Percentiles rank a stretch among this genome's conserved stretches.
These are phyloP conservation scores for Psilocybe mexicana DNA, from an alignment of 1,284 basidiomycete species.

Conservation along the genomic window DNA sequence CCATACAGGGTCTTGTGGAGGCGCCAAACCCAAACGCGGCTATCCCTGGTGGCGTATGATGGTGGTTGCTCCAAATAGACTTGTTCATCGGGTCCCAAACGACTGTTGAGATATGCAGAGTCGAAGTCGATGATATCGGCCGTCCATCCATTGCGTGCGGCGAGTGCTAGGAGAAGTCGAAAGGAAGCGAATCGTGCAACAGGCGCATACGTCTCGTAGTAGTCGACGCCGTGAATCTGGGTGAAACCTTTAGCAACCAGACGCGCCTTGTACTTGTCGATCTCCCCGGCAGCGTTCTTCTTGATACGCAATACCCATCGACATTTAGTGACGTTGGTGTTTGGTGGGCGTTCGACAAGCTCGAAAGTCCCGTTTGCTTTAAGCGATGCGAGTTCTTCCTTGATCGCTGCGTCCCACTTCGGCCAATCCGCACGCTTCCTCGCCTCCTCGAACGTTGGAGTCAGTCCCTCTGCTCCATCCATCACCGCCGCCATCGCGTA, in stretches of 20 bases:
- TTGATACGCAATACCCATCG: slow-evolving; percentile 17
- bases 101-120: slow-evolving; percentile 11
- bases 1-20: slow-evolving; percentile 19
- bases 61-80: slow-evolving; percentile 15
- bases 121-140: slow-evolving; percentile 12
- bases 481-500: too few relatives aligned
- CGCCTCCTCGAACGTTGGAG: not conserved
- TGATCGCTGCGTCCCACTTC: slow-evolving; percentile 18
- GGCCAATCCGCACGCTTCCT: slow-evolving; percentile 16
- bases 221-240: slow-evolving; percentile 29
- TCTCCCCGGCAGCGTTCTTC: slow-evolving; percentile 12
- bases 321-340: slow-evolving; percentile 9
- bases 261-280: slow-evolving; percentile 15
- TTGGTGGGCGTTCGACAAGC: slow-evolving; percentile 6
- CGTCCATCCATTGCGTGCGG: slow-evolving; percentile 9
- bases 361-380: slow-evolving; percentile 13
- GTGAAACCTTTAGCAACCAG: slow-evolving; percentile 41
- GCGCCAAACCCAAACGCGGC: not conserved
- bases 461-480: too few relatives aligned
- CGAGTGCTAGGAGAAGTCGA: slow-evolving; percentile 11
- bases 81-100: slow-evolving; percentile 4
- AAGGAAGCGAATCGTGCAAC: slow-evolving; percentile 7
- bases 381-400: slow-evolving; percentile 10
- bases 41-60: not conserved
- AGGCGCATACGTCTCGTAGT: slow-evolving; percentile 14